These are phyloP conservation scores for Pholiota molesta DNA, from an alignment of 768 basidiomycete genomes.

Conservation along the genomic window DNA sequence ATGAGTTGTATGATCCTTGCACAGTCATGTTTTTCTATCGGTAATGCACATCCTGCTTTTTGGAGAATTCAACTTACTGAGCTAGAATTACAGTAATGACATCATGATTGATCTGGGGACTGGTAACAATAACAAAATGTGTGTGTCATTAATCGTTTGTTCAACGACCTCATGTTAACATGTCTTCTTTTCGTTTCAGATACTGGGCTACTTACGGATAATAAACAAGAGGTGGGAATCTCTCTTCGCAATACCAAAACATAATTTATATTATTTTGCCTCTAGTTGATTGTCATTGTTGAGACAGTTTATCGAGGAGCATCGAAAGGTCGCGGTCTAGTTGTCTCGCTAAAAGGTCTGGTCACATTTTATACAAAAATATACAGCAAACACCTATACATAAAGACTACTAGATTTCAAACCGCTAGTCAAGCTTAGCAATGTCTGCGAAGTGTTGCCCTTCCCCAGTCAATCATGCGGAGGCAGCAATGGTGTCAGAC, in stretches of 20 bases:
- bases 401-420: no score
- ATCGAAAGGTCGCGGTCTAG: slow-evolving; percentile 95
- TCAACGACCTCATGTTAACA: slow-evolving; percentile 10
- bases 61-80: slow-evolving; percentile 10
- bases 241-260: neutral
- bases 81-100: slow-evolving; percentile 68
- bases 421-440: no score
- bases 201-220: slow-evolving; percentile 99
- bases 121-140: slow-evolving; percentile 99
- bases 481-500: slow-evolving; percentile 33
- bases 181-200: slow-evolving; percentile 41
- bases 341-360: slow-evolving; percentile 93
- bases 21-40: slow-evolving; percentile 99
- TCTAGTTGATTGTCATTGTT: no score
- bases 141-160: slow-evolving; percentile 30
- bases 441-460: no score
- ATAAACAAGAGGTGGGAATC: slow-evolving; percentile 89
- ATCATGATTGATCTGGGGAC: slow-evolving; percentile 99
- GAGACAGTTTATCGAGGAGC: slow-evolving; percentile 99
- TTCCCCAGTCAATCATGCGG: slow-evolving; percentile 2
- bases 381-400: no score
- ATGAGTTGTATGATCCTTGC: slow-evolving; percentile 96
- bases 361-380: no score
- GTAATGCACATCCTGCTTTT: slow-evolving; percentile 44
- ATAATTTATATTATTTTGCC: neutral